A percentile compares a stretch with the other conserved stretches of the same genome.
phyloP scores from a whole-genome alignment of 202 grass and related monocot species.

The Schoenoplectus tabernaemontani region DNA sequence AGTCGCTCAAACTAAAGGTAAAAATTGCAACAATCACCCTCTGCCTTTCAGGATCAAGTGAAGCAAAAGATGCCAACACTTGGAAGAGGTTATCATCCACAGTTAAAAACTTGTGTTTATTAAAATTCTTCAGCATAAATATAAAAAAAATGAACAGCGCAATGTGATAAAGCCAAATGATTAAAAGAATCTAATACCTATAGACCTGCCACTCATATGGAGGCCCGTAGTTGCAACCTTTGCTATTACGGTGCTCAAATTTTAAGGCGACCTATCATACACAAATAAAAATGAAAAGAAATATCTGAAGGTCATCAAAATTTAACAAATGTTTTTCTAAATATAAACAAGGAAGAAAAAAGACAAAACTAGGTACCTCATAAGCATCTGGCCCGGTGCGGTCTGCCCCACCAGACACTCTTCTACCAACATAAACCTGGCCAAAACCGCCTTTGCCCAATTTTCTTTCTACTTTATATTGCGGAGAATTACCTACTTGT shows the following conservation, averaged over 20 bases:
- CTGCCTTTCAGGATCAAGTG: background rate
- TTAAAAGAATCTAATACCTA: conserved; percentile 50
- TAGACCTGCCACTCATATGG: conserved; percentile 99
- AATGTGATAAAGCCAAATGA: background rate
- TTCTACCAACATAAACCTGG: conserved; percentile 96
- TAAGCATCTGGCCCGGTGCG: conserved; percentile 77
- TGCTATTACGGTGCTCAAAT: conserved; percentile 98
- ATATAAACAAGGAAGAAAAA: background rate
- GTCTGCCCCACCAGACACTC: conserved; percentile 75
- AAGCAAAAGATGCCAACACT: background rate
- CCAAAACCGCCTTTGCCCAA: conserved; percentile 99
- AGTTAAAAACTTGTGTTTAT: background rate
- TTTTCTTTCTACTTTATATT: conserved; percentile 91
- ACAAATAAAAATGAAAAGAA: conserved; percentile 9
- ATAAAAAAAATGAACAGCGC: background rate
- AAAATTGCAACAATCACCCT: background rate
- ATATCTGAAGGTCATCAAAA: background rate
- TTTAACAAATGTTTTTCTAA: background rate
- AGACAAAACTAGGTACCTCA: conserved; percentile 41
- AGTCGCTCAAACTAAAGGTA: background rate
- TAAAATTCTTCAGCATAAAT: background rate
- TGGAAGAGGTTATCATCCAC: background rate
- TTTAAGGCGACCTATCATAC: conserved; percentile 77
- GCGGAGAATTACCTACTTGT: conserved; percentile 93
- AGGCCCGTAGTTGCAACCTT: conserved; percentile 94